phyloP scores from a whole-genome alignment of 2,329 filamentous ascomycete species.

The Pseudogymnoascus sp. region DNA sequence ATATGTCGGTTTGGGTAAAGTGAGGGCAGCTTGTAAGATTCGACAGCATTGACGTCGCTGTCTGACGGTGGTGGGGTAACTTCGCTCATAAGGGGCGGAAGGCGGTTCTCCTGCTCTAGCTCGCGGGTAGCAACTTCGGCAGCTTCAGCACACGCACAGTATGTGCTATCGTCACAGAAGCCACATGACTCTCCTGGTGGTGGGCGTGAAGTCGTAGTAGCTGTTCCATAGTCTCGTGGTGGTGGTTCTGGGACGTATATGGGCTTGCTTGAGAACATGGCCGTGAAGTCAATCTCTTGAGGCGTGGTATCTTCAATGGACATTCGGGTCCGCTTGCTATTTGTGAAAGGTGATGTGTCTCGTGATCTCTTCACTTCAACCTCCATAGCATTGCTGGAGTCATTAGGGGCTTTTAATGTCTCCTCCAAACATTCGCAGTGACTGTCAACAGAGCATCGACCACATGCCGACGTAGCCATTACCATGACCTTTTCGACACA shows the following conservation, averaged over 20 bases:
- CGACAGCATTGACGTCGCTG: conserved; percentile 37
- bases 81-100: conserved; percentile 36
- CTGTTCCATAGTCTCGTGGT: conserved; percentile 18
- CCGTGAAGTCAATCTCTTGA: conserved; percentile 68
- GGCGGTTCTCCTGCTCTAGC: conserved; percentile 23
- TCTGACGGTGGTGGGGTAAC: conserved; percentile 38
- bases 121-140: conserved; percentile 31
- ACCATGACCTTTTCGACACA: conserved; percentile 52
- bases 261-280: conserved; percentile 47
- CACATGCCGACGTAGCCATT: conserved; percentile 51
- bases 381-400: conserved; percentile 5
- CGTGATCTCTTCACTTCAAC: conserved; percentile 24
- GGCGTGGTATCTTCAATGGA: conserved; percentile 36
- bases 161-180: conserved; percentile 74
- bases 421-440: conserved; percentile 56
- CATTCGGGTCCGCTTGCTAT: conserved; percentile 45
- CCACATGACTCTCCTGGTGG: conserved; percentile 63
- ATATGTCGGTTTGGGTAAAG: conserved; percentile 28
- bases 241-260: conserved; percentile 14
- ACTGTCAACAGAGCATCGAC: conserved; percentile 53
- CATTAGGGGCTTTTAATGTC: conserved; percentile 25
- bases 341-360: conserved; percentile 21
- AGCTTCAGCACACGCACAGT: conserved; percentile 70
- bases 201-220: conserved; percentile 26
- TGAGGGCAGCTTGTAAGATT: conserved; percentile 51